Base-by-base conservation (phyloP, 2,329 filamentous ascomycete species). In the Aspergillus sp. region DNA sequence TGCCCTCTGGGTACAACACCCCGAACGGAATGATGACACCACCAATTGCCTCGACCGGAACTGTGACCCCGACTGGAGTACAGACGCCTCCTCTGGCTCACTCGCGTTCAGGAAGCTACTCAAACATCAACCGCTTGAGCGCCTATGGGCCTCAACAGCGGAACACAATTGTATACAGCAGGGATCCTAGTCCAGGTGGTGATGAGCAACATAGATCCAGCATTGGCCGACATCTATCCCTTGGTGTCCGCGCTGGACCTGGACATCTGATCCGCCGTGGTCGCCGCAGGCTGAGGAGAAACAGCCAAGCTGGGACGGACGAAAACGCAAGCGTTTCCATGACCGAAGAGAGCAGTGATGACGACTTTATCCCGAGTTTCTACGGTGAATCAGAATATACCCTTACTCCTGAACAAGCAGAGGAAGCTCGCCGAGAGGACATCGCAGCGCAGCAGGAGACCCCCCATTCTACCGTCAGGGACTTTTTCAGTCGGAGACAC, bases 1-100 rank as follows among this genome's bases (percentile, higher is more conserved):
- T 77, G 3, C 68, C 76, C 28, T 80, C 79, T 49, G 79, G 80
- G 19, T 79, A 76, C 63, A 77, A 76, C 52, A 79, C 79, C 1
- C 78, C 80, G 23, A 77, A 72, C 57, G 78, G 77, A 25, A 71
- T 75, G 59, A 73, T 72, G 66, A 73, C 70, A 34, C 69, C 74
- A 3, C 72, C 69, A 1, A 67, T 70, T 53, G 66, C 78, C 4
- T 70, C 77, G 30, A 79, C 79, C 50, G 79, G 80, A 13, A 78
- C 77, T 62, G 76, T 75, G 47, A 79, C 79, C 2, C 78, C 80
- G 23, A 77, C 72, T 58, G 78, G 77, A 19, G 69, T 75, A 48
- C 76, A 74, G 31, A 74, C 79, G 6, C 76, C 79, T 30, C 70
- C 72, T 28, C 64, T 72, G 11, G 62, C 62, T 3, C 72, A 77